These are phyloP conservation scores for Clarireedia paspali DNA, from an alignment of 2,329 filamentous ascomycete genomes.

Conservation along the genomic window DNA sequence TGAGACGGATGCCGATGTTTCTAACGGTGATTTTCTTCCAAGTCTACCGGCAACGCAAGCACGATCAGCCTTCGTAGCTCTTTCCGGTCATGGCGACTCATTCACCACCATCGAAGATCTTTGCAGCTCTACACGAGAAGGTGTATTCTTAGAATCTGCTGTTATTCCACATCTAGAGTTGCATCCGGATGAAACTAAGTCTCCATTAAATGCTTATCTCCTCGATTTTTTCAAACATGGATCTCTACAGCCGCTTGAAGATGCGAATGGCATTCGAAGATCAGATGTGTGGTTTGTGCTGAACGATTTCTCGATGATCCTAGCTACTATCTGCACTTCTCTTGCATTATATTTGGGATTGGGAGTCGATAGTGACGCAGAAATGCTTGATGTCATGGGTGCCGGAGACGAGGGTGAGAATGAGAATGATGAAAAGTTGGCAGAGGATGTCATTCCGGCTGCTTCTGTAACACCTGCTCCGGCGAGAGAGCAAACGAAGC, in stretches of 20 bases:
- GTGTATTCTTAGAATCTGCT: constrained; percentile 67
- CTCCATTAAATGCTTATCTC: constrained; percentile 58
- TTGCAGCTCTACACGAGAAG: constrained; percentile 55
- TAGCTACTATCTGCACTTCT: constrained; percentile 65
- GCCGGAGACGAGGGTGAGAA: constrained; percentile 42
- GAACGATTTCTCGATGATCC: constrained; percentile 56
- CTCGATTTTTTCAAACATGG: constrained; percentile 75
- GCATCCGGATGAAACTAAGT: constrained; percentile 44
- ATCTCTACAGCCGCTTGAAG: constrained; percentile 49
- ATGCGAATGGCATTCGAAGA: constrained; percentile 57
- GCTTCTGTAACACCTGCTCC: background rate
- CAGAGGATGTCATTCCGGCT: constrained; percentile 20
- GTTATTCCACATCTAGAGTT: constrained; percentile 63
- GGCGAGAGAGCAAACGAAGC: constrained; percentile 7
- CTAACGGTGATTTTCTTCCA: constrained; percentile 17
- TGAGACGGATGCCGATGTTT: constrained; percentile 7
- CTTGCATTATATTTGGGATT: constrained; percentile 50
- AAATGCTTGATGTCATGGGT: constrained; percentile 37
- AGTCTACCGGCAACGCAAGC: constrained; percentile 37
- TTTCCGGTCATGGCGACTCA: constrained; percentile 59
- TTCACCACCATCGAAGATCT: constrained; percentile 61
- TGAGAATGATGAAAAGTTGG: constrained; percentile 28
- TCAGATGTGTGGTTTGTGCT: constrained; percentile 66
- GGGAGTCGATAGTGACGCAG: constrained; percentile 40
- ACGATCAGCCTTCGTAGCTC: constrained; percentile 61